These are phyloP conservation scores for Penicillium soppii DNA, from an alignment of 495 filamentous ascomycete species.

Conservation along the genomic window DNA sequence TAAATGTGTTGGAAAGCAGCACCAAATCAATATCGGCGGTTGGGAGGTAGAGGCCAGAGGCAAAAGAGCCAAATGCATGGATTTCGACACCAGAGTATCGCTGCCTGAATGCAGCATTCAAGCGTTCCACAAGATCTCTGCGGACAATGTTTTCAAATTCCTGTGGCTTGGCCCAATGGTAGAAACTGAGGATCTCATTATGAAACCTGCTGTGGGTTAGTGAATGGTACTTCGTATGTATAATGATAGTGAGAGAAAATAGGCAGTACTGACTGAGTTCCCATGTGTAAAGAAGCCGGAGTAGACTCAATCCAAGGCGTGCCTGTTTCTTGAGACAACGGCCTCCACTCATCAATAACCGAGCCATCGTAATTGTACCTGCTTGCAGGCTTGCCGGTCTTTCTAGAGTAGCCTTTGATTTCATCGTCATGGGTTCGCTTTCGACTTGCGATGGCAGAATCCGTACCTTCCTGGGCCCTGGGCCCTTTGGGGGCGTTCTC, in stretches of 20 bases:
- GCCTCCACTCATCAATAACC: slow-evolving; percentile 59
- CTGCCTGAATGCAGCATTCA: slow-evolving; percentile 51
- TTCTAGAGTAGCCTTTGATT: slow-evolving; percentile 51
- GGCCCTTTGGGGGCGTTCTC: slow-evolving; percentile 37
- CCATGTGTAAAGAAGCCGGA: slow-evolving; percentile 25
- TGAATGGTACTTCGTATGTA: background rate
- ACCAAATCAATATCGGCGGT: slow-evolving; percentile 93
- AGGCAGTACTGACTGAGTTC: slow-evolving; percentile 27
- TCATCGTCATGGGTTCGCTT: slow-evolving; percentile 73
- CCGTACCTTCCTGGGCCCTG: slow-evolving; percentile 12
- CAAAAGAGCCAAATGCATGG: slow-evolving; percentile 84
- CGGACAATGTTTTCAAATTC: slow-evolving; percentile 75
- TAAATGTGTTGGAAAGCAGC: slow-evolving; percentile 66
- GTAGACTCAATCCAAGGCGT: slow-evolving; percentile 60
- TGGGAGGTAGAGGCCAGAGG: slow-evolving; percentile 85
- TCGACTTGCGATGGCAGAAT: slow-evolving; percentile 46
- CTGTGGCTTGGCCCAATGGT: slow-evolving; percentile 74
- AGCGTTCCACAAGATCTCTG: slow-evolving; percentile 64
- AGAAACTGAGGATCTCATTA: slow-evolving; percentile 85
- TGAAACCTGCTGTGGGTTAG: slow-evolving; percentile 55
- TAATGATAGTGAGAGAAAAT: background rate
- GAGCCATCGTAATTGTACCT: slow-evolving; percentile 44
- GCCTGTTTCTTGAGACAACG: slow-evolving; percentile 38
- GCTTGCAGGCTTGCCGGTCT: slow-evolving; percentile 42
- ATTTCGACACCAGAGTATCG: slow-evolving; percentile 58